Conservation (phyloP, 352 stramenopile species). For the Thraustochytrium sp. region DNA sequence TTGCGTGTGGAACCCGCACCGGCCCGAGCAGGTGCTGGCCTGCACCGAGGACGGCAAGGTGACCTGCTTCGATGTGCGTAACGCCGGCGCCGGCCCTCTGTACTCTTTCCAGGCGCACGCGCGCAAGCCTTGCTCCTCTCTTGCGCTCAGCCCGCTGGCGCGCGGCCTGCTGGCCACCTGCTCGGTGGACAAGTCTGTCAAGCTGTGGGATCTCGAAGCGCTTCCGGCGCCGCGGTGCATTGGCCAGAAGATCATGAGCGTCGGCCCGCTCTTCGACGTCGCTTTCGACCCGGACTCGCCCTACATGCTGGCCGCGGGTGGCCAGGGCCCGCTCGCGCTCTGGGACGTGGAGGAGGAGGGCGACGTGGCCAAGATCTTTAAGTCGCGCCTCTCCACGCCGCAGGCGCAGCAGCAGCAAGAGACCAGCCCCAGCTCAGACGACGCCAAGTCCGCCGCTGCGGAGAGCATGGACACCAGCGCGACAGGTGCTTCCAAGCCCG, state of each 20-base stretch:
- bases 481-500: background rate
- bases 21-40: slow-evolving; percentile 81
- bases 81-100: slow-evolving; percentile 70
- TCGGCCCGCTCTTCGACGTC: slow-evolving; percentile 81
- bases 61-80: slow-evolving; percentile 88
- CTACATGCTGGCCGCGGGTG: slow-evolving; percentile 77
- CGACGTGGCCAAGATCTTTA: slow-evolving; percentile 13
- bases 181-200: slow-evolving; percentile 94
- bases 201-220: slow-evolving; percentile 87
- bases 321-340: slow-evolving; percentile 52
- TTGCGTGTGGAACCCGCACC: slow-evolving; percentile 85
- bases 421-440: background rate
- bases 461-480: background rate
- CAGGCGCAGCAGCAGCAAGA: background rate
- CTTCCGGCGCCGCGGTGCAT: slow-evolving; percentile 67
- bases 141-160: slow-evolving; percentile 74
- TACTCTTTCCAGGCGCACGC: slow-evolving; percentile 84
- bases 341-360: slow-evolving; percentile 47
- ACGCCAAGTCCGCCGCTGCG: background rate
- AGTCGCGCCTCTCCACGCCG: background rate
- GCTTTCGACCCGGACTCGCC: slow-evolving; percentile 77
- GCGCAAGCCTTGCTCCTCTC: slow-evolving; percentile 63
- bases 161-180: slow-evolving; percentile 89
- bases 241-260: slow-evolving; percentile 81
- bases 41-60: slow-evolving; percentile 89